These are phyloP conservation scores for Lignosus rhinocerotis DNA, from an alignment of 1,284 basidiomycete species.

Conservation along the genomic window DNA sequence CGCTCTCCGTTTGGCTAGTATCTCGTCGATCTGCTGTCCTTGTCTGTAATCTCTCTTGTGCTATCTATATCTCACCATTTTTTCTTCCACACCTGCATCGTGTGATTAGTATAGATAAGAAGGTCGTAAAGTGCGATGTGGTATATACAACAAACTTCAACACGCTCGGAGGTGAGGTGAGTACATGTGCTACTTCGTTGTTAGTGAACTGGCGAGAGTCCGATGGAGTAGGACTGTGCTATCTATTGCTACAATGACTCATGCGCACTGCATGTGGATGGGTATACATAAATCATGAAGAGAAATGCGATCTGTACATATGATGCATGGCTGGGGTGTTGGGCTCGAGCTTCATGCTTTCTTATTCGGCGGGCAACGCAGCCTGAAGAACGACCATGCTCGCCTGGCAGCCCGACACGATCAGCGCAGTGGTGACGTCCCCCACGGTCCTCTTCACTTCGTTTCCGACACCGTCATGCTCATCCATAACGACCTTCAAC, in stretches of 20 bases:
- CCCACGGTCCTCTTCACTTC: slow-evolving; percentile 81
- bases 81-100: background rate
- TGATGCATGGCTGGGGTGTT: background rate
- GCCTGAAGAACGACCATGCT: slow-evolving; percentile 76
- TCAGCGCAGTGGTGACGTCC: slow-evolving; percentile 75
- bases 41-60: slow-evolving; percentile 21
- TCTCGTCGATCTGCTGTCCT: slow-evolving; percentile 7
- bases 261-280: background rate
- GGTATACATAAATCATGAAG: background rate
- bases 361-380: slow-evolving; percentile 29
- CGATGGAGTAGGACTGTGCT: background rate
- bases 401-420: slow-evolving; percentile 58
- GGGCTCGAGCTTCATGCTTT: background rate
- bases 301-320: background rate
- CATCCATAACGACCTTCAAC: slow-evolving; percentile 62
- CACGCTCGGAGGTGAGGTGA: no score
- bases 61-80: slow-evolving; percentile 16
- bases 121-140: no score
- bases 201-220: no score
- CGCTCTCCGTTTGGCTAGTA: slow-evolving; percentile 1
- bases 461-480: slow-evolving; percentile 47
- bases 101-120: no score
- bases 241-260: background rate
- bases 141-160: no score
- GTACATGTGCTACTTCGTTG: no score